phyloP scores from a whole-genome alignment of 176 grass and related monocot genomes.

The Microstegium vimineum region DNA sequence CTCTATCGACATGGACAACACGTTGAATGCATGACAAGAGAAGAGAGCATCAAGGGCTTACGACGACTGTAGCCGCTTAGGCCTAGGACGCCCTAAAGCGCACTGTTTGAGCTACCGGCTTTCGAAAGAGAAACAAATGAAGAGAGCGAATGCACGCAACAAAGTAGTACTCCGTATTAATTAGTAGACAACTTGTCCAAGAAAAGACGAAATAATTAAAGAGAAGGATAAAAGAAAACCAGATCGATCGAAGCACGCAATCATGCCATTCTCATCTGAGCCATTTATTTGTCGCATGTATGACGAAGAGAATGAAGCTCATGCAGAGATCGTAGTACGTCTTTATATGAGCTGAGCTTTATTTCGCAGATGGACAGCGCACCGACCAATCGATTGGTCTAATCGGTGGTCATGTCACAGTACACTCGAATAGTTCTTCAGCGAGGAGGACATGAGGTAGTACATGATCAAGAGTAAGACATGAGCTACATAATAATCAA shows the following conservation, averaged over 20 bases:
- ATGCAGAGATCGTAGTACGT: neutral
- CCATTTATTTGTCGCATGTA: too few relatives aligned
- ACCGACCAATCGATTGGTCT: neutral
- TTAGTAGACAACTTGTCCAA: constrained; percentile 3
- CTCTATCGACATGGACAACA: constrained; percentile 12
- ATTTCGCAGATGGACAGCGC: neutral
- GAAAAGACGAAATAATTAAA: neutral
- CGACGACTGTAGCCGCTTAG: neutral
- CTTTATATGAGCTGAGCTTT: too few relatives aligned
- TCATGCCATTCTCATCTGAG: neutral
- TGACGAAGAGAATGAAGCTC: neutral
- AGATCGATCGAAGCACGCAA: neutral
- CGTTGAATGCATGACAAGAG: neutral
- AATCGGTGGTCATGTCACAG: neutral
- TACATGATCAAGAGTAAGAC: neutral
- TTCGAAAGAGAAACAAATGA: neutral
- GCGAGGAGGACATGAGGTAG: neutral
- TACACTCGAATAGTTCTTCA: neutral
- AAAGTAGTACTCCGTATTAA: neutral
- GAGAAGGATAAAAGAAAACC: neutral
- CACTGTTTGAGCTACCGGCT: neutral
- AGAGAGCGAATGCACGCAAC: neutral
- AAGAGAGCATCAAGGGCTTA: neutral
- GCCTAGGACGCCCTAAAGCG: neutral
- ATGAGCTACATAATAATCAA: neutral